Evolutionary conservation across 2,329 filamentous ascomycete genomes (phyloP).

Genomic region (Bimuria novae-zelandiae): DNA sequence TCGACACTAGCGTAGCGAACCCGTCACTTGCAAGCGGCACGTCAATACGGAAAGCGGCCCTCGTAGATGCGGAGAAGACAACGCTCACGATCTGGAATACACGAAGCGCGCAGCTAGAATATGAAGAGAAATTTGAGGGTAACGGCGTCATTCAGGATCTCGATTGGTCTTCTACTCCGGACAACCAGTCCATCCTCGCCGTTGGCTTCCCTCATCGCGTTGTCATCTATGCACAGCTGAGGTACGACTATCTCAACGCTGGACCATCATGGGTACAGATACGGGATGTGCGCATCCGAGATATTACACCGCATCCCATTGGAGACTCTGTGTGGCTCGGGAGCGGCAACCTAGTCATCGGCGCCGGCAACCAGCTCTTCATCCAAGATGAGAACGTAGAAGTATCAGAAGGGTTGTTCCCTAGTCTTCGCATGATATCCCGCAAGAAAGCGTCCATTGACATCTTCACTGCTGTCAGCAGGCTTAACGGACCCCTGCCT

Average conservation of each 20-base stretch:
- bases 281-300: constrained; percentile 77
- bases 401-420: constrained; percentile 63
- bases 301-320: constrained; percentile 85
- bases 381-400: constrained; percentile 78
- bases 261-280: constrained; percentile 89
- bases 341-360: constrained; percentile 82
- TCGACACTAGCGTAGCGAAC: constrained; percentile 75
- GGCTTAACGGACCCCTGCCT: constrained; percentile 84
- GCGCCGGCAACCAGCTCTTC: constrained; percentile 89
- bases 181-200: constrained; percentile 84
- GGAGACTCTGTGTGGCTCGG: constrained; percentile 92
- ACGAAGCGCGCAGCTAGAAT: constrained; percentile 78
- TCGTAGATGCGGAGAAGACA: constrained; percentile 75
- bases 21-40: constrained; percentile 83
- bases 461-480: constrained; percentile 79
- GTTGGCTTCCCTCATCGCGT: constrained; percentile 92
- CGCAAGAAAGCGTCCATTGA: constrained; percentile 62
- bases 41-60: constrained; percentile 81
- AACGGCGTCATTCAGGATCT: constrained; percentile 81
- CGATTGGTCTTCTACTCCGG: constrained; percentile 91
- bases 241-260: constrained; percentile 88
- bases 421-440: constrained; percentile 57
- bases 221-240: constrained; percentile 80
- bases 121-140: constrained; percentile 72
- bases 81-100: constrained; percentile 91